Base-by-base conservation (phyloP, 805 yeast genomes). In the Ogataea naganishii region DNA sequence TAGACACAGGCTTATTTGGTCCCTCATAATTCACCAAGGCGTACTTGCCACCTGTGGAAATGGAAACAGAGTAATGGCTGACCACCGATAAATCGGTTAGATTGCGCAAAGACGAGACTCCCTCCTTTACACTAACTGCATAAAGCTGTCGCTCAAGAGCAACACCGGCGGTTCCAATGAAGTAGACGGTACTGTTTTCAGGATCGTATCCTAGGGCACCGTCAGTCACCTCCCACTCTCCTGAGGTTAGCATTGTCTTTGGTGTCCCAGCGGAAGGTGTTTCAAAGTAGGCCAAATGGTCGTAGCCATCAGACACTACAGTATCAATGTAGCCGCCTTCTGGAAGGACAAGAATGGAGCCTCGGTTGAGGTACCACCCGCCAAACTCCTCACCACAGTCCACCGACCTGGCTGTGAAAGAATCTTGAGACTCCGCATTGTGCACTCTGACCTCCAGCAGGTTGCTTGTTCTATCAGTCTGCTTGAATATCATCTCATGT, bases 401-500 rank as follows among this genome's bases (percentile, higher is more conserved):
- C 16, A 66, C 51, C 0, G 62, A 38, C 36, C 81, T 56, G 2
- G 68, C 55, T 7, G 67, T 51, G 4, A 37, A 40, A 1, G 72
- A 51, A 1, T 41, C 43, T 4, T 44, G 41, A 3, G 46, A 31
- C 9, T 39, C 30, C 1, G 60, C 41, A 24, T 69, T 58, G 27
- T 53, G 69, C 11, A 66, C 36, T 37, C 71, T 69, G 9, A 72
- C 65, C 34, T 73, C 69, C 46, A 79, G 49, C 4, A 47, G 31
- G 30, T 71, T 74, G 28, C 86, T 76, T 4, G 68, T 62, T 37
- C 94, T 58, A 47, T 80, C 80, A 9, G 81, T 59, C 16, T 72
- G 66, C 41, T 80, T 79, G 15, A 77, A 61, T 13, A 81, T 39
- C 17, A 80, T 60, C 10, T 58, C 56, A 8, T 62, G 43, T 7